Evolutionary conservation across 176 grass and related monocot genomes (phyloP).

Genomic region (Tuctoria greenei): DNA sequence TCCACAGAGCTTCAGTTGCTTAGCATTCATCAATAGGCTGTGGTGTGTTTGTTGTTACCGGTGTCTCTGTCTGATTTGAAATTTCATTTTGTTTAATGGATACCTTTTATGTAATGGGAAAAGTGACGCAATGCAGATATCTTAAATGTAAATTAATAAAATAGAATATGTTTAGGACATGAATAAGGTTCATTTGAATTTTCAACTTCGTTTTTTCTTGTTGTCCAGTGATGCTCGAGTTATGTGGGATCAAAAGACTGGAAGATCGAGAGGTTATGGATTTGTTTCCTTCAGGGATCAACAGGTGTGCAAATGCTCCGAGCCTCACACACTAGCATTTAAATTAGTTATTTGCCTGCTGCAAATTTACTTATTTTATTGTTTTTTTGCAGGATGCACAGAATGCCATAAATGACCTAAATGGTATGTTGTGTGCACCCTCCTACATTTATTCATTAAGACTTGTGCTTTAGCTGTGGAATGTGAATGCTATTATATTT

Average conservation of each 20-base stretch:
- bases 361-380: conserved; percentile 5
- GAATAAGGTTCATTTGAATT: neutral
- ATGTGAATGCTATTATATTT: neutral
- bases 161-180: neutral
- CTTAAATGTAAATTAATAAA: neutral
- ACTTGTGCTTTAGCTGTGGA: neutral
- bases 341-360: neutral
- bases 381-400: conserved; percentile 66
- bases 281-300: conserved; percentile 90
- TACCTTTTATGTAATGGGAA: neutral
- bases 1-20: neutral
- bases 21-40: neutral
- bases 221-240: conserved; percentile 73
- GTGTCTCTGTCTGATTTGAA: neutral
- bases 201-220: neutral
- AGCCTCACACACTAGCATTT: neutral
- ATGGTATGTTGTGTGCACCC: conserved; percentile 38
- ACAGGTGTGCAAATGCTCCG: conserved; percentile 50
- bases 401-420: conserved; percentile 78
- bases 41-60: neutral
- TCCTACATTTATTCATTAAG: neutral
- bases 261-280: conserved; percentile 81
- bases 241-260: conserved; percentile 88
- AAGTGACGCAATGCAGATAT: neutral
- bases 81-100: neutral